Base-by-base conservation (phyloP, 1,139 yeast genomes). In the Meyerozyma elateridarum region DNA sequence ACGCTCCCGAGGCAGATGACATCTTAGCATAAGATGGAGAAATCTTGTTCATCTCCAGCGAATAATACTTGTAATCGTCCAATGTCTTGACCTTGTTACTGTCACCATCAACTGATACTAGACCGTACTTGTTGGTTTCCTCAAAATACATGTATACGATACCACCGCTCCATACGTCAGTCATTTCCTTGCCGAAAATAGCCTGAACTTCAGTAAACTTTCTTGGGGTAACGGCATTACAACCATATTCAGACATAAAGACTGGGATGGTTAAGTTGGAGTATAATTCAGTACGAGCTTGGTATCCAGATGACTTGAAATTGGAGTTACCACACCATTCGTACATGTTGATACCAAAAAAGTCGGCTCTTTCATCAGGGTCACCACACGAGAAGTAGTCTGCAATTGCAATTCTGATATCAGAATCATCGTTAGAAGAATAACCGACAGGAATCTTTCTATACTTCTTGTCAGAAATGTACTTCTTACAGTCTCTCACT, bases 161-260 rank as follows among this genome's bases (percentile, higher is more conserved):
- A 2, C 69, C 70, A 1, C 70, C 70, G 3, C 68, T 60, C 69
- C 69, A 64, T 5, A 62, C 64, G 25, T 53, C 51, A 48, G 73
- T 64, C 72, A 66, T 66, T 18, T 63, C 45, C 19, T 40, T 44
- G 25, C 61, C 48, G 50, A 56, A 67, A 35, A 67, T 49, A 49
- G 81, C 76, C 48, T 59, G 62, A 32, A 72, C 91, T 73, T 76
- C 94, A 37, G 72, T 71, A 55, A 81, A 52, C 35, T 76, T 66
- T 67, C 89, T 73, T 50, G 88, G 87, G 18, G 61, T 43, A 27
- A 64, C 72, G n/a, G 56, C 64, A 70, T 87, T 89, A 67, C 97
- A 89, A 48, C 96, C 97, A 54, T 83, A 88, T 61, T 89, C 97
- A 13, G 95, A 83, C 59, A 88, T 80, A 52, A 89, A 78, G 19